A percentile compares a stretch with the other conserved stretches of the same genome.
These are phyloP conservation scores for Ceratobasidium sp. DNA, from an alignment of 1,284 basidiomycete genomes.

Conservation along the genomic window DNA sequence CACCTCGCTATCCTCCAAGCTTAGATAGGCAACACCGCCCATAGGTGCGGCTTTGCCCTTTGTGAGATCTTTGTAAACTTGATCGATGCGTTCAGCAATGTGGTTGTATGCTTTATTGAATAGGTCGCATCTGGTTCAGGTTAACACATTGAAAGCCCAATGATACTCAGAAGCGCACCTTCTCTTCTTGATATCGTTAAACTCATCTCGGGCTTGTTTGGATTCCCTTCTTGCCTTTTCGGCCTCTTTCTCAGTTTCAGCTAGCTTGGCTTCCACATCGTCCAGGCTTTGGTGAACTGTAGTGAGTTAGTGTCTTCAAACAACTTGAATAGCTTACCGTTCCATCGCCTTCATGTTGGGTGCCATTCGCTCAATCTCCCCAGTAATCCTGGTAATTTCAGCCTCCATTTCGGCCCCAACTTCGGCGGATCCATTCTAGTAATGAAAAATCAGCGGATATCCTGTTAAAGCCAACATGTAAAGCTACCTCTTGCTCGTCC, in stretches of 20 bases:
- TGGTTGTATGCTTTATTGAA: slow-evolving; percentile 98
- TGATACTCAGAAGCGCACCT: slow-evolving; percentile 58
- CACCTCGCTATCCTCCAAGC: slow-evolving; percentile 93
- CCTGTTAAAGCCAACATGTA: neutral
- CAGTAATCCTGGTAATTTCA: slow-evolving; percentile 73
- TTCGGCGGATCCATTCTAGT: slow-evolving; percentile 70
- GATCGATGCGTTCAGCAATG: slow-evolving; percentile 92
- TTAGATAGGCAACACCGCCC: slow-evolving; percentile 96
- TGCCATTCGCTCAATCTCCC: slow-evolving; percentile 92
- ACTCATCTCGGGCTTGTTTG: slow-evolving; percentile 87
- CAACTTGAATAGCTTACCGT: slow-evolving; percentile 56
- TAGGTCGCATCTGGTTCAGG: slow-evolving; percentile 67
- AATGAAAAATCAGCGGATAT: neutral
- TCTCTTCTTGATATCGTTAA: slow-evolving; percentile 85
- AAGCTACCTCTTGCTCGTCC: slow-evolving; percentile 76
- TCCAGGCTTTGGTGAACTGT: slow-evolving; percentile 67
- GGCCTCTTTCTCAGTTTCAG: slow-evolving; percentile 61
- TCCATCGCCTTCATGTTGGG: slow-evolving; percentile 98
- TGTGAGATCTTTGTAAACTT: slow-evolving; percentile 97
- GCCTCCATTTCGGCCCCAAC: slow-evolving; percentile 78
- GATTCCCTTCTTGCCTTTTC: slow-evolving; percentile 74
- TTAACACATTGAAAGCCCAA: neutral
- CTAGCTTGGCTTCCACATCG: slow-evolving; percentile 78
- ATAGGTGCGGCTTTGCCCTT: slow-evolving; percentile 91
- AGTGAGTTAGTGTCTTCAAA: slow-evolving; percentile 9